Evolutionary conservation across 2,329 filamentous ascomycete genomes (phyloP).

Genomic region (Pseudogymnoascus sp.): DNA sequence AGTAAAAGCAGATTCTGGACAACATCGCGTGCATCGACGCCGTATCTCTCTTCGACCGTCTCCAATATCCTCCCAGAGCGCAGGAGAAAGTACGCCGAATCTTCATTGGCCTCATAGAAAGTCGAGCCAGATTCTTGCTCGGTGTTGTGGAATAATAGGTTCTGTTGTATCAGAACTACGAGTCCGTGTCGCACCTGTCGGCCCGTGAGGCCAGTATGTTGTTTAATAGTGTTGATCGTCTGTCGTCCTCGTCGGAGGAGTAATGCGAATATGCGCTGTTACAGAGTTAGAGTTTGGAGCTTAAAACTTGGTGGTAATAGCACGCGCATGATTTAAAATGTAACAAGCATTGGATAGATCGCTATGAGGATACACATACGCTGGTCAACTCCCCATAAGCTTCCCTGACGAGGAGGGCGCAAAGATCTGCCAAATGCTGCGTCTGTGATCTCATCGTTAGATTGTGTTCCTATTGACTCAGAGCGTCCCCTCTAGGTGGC

Average conservation of each 20-base stretch:
- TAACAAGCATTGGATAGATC: neutral
- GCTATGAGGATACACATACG: conserved; percentile 47
- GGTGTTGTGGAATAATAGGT: conserved; percentile 68
- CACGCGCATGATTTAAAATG: neutral
- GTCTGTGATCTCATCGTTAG: conserved; percentile 37
- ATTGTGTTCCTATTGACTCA: conserved; percentile 15
- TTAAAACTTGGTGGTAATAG: neutral
- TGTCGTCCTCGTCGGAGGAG: conserved; percentile 74
- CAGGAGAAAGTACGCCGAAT: conserved; percentile 72
- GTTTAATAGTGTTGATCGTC: conserved; percentile 57
- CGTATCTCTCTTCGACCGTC: conserved; percentile 64
- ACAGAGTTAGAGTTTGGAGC: conserved; percentile 19
- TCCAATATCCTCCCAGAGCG: conserved; percentile 76
- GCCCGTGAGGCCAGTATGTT: conserved; percentile 63
- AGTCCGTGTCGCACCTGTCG: conserved; percentile 74
- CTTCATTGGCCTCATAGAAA: conserved; percentile 76
- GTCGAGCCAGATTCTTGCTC: conserved; percentile 53
- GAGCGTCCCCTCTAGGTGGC: conserved; percentile 19
- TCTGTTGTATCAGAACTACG: conserved; percentile 78
- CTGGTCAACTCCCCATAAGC: conserved; percentile 85
- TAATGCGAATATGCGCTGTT: conserved; percentile 72
- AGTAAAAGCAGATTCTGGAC: conserved; percentile 67
- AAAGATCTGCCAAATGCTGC: conserved; percentile 77
- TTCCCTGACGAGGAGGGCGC: conserved; percentile 79
- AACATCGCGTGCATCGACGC: conserved; percentile 63